Evolutionary conservation across 129 eudicot genomes (phyloP).

Genomic region (Glebionis coronaria): DNA sequence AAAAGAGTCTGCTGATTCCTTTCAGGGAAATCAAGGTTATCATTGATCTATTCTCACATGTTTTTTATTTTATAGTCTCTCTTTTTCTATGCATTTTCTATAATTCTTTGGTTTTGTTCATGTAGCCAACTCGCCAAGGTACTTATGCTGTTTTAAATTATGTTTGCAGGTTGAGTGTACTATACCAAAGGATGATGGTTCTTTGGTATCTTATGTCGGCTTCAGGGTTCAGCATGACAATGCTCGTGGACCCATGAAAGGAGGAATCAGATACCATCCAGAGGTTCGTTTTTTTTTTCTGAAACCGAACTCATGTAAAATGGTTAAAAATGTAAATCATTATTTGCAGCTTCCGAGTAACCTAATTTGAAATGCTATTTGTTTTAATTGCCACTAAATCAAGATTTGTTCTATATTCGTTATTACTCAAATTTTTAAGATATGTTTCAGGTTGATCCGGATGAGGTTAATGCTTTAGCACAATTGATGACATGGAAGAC

Average conservation of each 20-base stretch:
- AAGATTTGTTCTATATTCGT: neutral
- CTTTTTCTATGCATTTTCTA: neutral
- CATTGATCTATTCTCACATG: neutral
- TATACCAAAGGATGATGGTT: constrained; percentile 94
- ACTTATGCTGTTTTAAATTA: constrained; percentile 16
- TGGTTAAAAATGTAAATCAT: neutral
- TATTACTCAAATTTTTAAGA: neutral
- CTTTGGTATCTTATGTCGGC: constrained; percentile 80
- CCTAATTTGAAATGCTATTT: constrained; percentile 3
- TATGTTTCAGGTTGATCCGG: constrained; percentile 58
- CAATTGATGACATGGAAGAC: constrained; percentile 99
- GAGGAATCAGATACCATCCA: constrained; percentile 98
- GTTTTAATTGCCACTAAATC: too few relatives aligned
- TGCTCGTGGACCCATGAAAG: constrained; percentile 99
- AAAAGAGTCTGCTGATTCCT: constrained; percentile 92
- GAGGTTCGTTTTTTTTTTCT: constrained; percentile 54
- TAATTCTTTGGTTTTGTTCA: neutral
- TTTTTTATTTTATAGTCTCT: too few relatives aligned
- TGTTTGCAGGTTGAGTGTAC: constrained; percentile 88
- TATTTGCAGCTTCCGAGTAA: neutral
- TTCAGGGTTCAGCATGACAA: constrained; percentile 97
- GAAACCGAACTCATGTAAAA: neutral
- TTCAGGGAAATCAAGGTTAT: too few relatives aligned
- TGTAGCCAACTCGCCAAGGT: neutral
- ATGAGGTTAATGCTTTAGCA: too few relatives aligned